Base-by-base conservation (phyloP, 495 filamentous ascomycete species). In the Penicillium alfredii region DNA sequence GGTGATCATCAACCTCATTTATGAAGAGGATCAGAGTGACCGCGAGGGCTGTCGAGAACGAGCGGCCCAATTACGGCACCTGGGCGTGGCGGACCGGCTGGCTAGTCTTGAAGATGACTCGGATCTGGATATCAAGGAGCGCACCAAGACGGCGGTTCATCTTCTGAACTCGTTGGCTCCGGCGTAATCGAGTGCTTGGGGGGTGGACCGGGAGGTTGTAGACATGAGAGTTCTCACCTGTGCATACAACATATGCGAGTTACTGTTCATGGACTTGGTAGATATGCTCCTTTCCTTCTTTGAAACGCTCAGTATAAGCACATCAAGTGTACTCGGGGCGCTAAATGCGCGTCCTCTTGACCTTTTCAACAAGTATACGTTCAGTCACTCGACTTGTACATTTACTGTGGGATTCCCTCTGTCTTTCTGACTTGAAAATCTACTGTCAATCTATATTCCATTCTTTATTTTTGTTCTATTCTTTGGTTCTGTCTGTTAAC, bases 121-220 rank as follows among this genome's bases (percentile, higher is more conserved):
- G n/a, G 86, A 93, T 47, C 55, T 88, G 39, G 88, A 94, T 61
- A 81, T 93, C 7, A 71, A 78, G 35, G 86, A 97, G 62, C 66
- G 85, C 33, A 86, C 83, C 7, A 94, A 86, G 65, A 82, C 76
- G 28, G 89, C 84, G 4, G 55, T 81, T 6, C 77, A 76, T 63
- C 77, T 88, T 52, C 66, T 94, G 60, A 60, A 51, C 25, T 41
- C 50, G 7, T 43, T 62, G 34, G 39, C 47, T 14, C 36, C 55
- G 30, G 31, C 38, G 43, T 62, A 49, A 38, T 49, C 28, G 10
- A 12, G 22, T 18, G 32, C n/a, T 30, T 26, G 9, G 25, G 17
- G 22, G 6, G 23, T 23, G 9, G 29, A 23, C n/a, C 13, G n/a
- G 27, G 9, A 32, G 33, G 15, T 12, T 1, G n/a, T 24, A 21